Evolutionary conservation across 2,329 filamentous ascomycete genomes (phyloP), one percentile per base, ranked within the genome.

Genomic region (Alternaria sp.): DNA sequence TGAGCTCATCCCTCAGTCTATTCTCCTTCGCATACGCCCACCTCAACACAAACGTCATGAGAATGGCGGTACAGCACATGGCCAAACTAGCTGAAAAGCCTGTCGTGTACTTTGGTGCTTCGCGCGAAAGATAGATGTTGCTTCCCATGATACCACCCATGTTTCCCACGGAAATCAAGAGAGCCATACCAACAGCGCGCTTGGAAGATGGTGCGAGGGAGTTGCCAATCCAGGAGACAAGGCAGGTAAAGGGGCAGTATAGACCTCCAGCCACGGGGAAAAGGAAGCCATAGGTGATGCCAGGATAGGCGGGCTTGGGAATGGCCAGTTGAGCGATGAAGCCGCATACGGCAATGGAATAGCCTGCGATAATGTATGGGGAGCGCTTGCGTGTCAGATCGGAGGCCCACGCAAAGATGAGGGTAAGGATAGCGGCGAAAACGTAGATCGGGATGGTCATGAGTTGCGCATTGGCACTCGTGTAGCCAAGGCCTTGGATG

Each of bases 241-340:
- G 70, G 58, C 70, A 76, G 1, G 75, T 75, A 62, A 78, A 77
- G 0, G 75, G 75, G 48, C 75, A 77, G 65, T 78, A 78, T 4
- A 78, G 61, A 4, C 75, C 75, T 0, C 65, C 75, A 1, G 75
- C 75, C 0, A 77, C 75, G 5, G 75, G 75, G 65, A 78, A 78
- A 0, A 78, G 68, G 59, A 81, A 82, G 4, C 80, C 81, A 14
- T 84, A 80, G 0, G 83, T 79, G 5, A 86, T 70, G 11, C 77
- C 75, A 1, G 75, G 73, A 63, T 84, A 85, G 59, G 75, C 75
- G 0, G 75, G 75, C 46, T 78, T 75, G 0, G 75, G 75, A 16
- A 78, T 77, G 0, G 75, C 75, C 14, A 88, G 79, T 26, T 88
- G 81, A 38, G 88, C 82, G 55, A 83, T 80, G 72, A 87, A 89